Conservation (phyloP, 306 rosid genomes). For the Vigna angularis region DNA sequence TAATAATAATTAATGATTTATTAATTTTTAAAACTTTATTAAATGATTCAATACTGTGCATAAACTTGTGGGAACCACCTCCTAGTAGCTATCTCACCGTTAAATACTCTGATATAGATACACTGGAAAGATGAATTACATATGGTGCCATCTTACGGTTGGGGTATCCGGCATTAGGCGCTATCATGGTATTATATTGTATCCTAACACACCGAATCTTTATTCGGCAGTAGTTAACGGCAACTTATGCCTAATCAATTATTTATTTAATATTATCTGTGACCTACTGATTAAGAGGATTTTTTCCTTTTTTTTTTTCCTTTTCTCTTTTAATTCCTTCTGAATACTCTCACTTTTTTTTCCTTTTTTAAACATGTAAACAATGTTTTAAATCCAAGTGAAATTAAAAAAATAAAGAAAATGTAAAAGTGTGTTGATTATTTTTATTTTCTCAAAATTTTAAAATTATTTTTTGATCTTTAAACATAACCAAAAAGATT, state of each 20-base stretch:
- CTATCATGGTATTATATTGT: constrained; percentile 16
- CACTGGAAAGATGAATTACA: background rate
- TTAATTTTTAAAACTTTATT: background rate
- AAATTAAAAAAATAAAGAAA: background rate
- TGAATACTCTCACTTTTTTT: background rate
- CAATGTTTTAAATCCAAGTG: background rate
- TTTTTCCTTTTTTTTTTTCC: background rate
- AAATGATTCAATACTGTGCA: constrained; percentile 23
- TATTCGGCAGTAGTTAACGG: constrained; percentile 8
- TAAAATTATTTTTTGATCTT: no score
- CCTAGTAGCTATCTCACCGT: constrained; percentile 34
- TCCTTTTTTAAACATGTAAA: background rate
- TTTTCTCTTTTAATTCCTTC: background rate
- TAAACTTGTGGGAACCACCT: background rate
- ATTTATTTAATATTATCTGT: constrained; percentile 12
- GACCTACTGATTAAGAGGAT: constrained; percentile 30
- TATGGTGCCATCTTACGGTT: background rate
- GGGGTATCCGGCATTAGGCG: background rate
- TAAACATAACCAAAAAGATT: no score
- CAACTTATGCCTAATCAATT: constrained; percentile 36
- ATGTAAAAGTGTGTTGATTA: no score
- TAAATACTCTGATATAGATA: background rate
- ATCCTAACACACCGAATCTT: background rate
- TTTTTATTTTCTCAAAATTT: no score
- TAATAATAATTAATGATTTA: background rate